These are phyloP conservation scores for Paecilomyces variotii DNA, from an alignment of 2,329 filamentous ascomycete species.

Conservation along the genomic window DNA sequence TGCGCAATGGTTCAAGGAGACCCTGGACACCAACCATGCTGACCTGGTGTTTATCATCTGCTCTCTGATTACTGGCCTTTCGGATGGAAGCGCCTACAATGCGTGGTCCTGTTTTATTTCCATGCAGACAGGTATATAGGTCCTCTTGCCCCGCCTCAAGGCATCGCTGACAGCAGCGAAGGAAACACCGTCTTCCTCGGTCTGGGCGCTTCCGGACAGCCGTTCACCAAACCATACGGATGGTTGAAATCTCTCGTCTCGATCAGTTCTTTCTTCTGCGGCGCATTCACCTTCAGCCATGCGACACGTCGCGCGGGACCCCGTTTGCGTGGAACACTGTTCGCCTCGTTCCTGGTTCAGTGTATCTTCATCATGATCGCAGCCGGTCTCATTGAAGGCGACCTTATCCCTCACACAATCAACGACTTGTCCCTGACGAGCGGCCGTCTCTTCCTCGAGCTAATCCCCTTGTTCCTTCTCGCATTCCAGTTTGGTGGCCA, in stretches of 20 bases:
- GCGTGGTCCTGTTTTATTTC: conserved; percentile 41
- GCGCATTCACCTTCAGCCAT: conserved; percentile 32
- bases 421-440: conserved; percentile 12
- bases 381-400: conserved; percentile 30
- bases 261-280: conserved; percentile 34
- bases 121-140: conserved; percentile 38
- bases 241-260: conserved; percentile 39
- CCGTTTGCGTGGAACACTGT: conserved; percentile 27
- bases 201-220: conserved; percentile 35
- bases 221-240: conserved; percentile 30
- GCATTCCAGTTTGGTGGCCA: conserved; percentile 40
- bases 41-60: conserved; percentile 30
- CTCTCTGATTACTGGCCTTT: conserved; percentile 36
- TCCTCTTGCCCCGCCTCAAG: not conserved
- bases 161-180: conserved; percentile 8
- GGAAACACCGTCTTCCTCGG: conserved; percentile 42
- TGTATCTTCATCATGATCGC: conserved; percentile 30
- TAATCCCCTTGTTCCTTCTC: conserved; percentile 36
- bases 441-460: conserved; percentile 27
- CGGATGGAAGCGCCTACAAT: conserved; percentile 39
- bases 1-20: conserved; percentile 20
- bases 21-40: conserved; percentile 22
- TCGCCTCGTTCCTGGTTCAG: conserved; percentile 35
- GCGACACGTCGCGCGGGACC: conserved; percentile 29
- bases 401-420: conserved; percentile 28